These are phyloP conservation scores for Teunomyces gatunensis DNA, from an alignment of 805 yeast species.

Conservation along the genomic window DNA sequence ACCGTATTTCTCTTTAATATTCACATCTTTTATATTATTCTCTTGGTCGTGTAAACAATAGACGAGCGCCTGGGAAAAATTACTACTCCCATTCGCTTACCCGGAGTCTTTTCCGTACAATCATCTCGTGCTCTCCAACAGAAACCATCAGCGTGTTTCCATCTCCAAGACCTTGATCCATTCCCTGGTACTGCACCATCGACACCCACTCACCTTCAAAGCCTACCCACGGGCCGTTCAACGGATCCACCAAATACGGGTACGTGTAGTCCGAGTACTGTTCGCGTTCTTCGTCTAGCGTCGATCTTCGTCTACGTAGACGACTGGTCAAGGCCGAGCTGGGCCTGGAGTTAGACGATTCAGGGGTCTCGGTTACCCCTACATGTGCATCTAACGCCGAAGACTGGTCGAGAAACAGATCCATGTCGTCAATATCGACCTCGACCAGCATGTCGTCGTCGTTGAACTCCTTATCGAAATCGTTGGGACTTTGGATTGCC, in stretches of 20 bases:
- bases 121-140: conserved; percentile 18
- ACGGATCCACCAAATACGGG: conserved; percentile 45
- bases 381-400: conserved; percentile 9
- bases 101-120: conserved; percentile 23
- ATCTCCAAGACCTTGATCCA: conserved; percentile 16
- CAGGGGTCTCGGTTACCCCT: no score
- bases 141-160: conserved; percentile 18
- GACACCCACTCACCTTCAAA: conserved; percentile 52
- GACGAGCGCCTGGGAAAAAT: neutral
- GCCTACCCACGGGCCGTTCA: conserved; percentile 58
- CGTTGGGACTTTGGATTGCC: conserved; percentile 47
- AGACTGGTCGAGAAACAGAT: conserved; percentile 18
- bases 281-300: conserved; percentile 58
- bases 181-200: conserved; percentile 29
- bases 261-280: conserved; percentile 48
- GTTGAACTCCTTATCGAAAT: conserved; percentile 41
- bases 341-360: no score
- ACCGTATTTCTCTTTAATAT: neutral
- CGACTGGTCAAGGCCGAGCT: conserved; percentile 1
- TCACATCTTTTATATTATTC: conserved; percentile 1
- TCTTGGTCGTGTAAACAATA: neutral
- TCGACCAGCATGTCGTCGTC: conserved; percentile 23
- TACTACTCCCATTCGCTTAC: conserved; percentile 39
- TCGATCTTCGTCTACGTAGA: conserved; percentile 41
- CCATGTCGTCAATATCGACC: conserved; percentile 13